phyloP scores from a whole-genome alignment of 2,329 filamentous ascomycete species.

The Fusarium penzigii region DNA sequence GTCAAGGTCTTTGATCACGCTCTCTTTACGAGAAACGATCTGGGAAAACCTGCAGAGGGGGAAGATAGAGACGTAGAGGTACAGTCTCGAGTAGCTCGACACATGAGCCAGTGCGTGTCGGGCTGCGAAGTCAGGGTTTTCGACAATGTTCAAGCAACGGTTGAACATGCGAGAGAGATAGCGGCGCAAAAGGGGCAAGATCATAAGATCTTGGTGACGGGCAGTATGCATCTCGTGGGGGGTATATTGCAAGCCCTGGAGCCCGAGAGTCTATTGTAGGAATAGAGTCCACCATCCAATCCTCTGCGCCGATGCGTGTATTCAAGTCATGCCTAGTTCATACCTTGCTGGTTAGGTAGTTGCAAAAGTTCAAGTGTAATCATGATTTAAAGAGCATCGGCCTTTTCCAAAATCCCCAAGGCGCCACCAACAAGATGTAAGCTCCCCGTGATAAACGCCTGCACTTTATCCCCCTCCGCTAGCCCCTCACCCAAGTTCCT shows the following conservation, averaged over 20 bases:
- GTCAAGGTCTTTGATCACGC: constrained; percentile 65
- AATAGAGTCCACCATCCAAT: neutral
- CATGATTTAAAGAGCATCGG: constrained; percentile 40
- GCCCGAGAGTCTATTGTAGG: constrained; percentile 40
- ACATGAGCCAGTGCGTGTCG: constrained; percentile 59
- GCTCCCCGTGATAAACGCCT: constrained; percentile 61
- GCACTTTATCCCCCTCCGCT: constrained; percentile 38
- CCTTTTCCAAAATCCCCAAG: constrained; percentile 50
- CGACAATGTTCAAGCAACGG: constrained; percentile 72
- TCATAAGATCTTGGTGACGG: constrained; percentile 72
- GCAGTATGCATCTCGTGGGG: constrained; percentile 82
- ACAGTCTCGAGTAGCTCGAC: constrained; percentile 65
- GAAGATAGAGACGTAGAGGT: constrained; percentile 55
- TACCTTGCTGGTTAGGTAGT: too few species aligned
- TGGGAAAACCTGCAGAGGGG: constrained; percentile 17
- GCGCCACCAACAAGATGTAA: constrained; percentile 62
- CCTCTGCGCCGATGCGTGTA: too few species aligned
- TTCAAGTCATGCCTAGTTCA: too few species aligned
- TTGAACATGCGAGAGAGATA: constrained; percentile 55
- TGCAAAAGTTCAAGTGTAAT: neutral
- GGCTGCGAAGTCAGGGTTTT: constrained; percentile 48
- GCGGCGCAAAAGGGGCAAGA: constrained; percentile 35
- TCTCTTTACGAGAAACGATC: constrained; percentile 78
- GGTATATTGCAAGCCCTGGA: constrained; percentile 73
- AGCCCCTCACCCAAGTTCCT: constrained; percentile 37